phyloP scores from a whole-genome alignment of 495 filamentous ascomycete genomes.

The Pyronema omphalodes region DNA sequence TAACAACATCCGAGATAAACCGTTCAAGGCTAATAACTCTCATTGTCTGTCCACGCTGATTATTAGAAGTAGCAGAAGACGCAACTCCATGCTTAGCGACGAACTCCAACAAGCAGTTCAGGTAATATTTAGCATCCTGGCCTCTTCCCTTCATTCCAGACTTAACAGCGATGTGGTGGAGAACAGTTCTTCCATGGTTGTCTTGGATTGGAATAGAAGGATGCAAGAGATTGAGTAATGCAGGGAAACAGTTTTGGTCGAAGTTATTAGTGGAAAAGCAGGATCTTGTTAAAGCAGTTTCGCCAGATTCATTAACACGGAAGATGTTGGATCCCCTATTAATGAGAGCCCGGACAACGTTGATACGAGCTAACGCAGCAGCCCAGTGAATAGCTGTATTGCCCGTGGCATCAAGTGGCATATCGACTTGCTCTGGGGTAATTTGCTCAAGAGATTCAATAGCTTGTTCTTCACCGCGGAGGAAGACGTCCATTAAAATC shows the following conservation, averaged over 20 bases:
- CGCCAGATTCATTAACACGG: constrained; percentile 69
- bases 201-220: constrained; percentile 84
- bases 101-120: constrained; percentile 82
- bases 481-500: constrained; percentile 71
- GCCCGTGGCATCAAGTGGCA: constrained; percentile 66
- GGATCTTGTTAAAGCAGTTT: constrained; percentile 79
- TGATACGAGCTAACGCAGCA: constrained; percentile 75
- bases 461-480: constrained; percentile 42
- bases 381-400: constrained; percentile 94
- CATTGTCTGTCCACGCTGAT: constrained; percentile 30
- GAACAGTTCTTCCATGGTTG: constrained; percentile 68
- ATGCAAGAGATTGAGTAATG: constrained; percentile 69
- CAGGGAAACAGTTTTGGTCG: constrained; percentile 60
- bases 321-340: constrained; percentile 66
- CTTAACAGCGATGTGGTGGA: constrained; percentile 90
- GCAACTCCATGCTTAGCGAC: constrained; percentile 67
- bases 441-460: constrained; percentile 35
- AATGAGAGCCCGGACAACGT: constrained; percentile 61
- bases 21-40: constrained; percentile 64
- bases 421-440: constrained; percentile 66
- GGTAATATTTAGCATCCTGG: constrained; percentile 72
- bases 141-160: constrained; percentile 81
- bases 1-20: constrained; percentile 93
- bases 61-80: constrained; percentile 27
- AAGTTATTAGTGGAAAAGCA: constrained; percentile 79